phyloP scores from a whole-genome alignment of 768 basidiomycete species.

The Phlebiopsis flavidoalba region DNA sequence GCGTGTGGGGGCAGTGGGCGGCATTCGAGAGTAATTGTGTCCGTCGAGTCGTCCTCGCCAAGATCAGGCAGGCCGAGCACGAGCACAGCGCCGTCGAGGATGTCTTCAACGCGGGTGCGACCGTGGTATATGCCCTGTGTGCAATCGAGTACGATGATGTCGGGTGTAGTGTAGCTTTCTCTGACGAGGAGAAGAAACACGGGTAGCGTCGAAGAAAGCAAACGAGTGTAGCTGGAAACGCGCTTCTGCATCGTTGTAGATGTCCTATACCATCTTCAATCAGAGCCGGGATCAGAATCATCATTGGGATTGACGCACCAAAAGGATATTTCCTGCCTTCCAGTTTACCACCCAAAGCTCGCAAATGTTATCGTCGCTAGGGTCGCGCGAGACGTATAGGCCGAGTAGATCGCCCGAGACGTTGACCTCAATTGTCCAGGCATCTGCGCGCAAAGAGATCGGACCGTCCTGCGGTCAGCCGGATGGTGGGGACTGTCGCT shows the following conservation, averaged over 20 bases:
- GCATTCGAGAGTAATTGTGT: not conserved
- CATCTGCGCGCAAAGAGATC: not conserved
- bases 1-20: not conserved
- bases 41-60: not conserved
- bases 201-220: not conserved
- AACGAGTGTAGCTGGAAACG: not conserved
- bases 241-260: not conserved
- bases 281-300: not conserved
- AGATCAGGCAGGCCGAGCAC: not conserved
- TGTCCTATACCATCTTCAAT: not conserved
- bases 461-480: not conserved
- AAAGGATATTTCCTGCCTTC: not conserved
- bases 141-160: not conserved
- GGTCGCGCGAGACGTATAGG: not conserved
- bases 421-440: not conserved
- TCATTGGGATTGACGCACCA: not conserved
- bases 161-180: not conserved
- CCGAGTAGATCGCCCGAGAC: not conserved
- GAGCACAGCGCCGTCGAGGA: not conserved
- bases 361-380: not conserved
- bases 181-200: not conserved
- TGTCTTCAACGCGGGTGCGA: not conserved
- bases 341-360: not conserved
- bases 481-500: not conserved
- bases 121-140: too few relatives aligned